phyloP scores from a whole-genome alignment of 495 filamentous ascomycete species.

The Penicillium canescens region DNA sequence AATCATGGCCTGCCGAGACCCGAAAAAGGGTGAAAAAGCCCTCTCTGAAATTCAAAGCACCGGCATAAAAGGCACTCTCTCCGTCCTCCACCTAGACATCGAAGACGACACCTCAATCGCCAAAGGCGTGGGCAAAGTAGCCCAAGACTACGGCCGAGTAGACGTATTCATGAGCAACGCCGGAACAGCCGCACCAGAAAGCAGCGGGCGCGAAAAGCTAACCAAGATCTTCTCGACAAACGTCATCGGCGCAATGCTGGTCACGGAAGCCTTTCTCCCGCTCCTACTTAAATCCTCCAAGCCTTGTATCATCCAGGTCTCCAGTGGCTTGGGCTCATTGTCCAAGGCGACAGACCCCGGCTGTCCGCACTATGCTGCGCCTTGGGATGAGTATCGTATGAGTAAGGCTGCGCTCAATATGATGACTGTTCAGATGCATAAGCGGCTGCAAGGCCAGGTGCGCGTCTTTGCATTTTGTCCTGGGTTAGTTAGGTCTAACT shows the following conservation, averaged over 20 bases:
- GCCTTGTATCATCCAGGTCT: slow-evolving; percentile 41
- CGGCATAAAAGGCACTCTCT: slow-evolving; percentile 20
- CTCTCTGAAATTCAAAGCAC: slow-evolving; percentile 13
- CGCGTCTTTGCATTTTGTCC: slow-evolving; percentile 21
- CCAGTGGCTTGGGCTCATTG: slow-evolving; percentile 36
- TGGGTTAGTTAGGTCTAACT: slow-evolving; percentile 31
- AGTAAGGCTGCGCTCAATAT: slow-evolving; percentile 49
- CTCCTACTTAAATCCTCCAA: slow-evolving; percentile 36
- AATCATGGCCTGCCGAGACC: slow-evolving; percentile 29
- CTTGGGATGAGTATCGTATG: slow-evolving; percentile 31
- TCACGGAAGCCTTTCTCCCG: slow-evolving; percentile 39
- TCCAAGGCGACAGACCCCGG: slow-evolving; percentile 26
- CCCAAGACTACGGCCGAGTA: slow-evolving; percentile 21
- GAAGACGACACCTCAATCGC: slow-evolving; percentile 30
- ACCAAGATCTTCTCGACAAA: slow-evolving; percentile 37
- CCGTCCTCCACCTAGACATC: slow-evolving; percentile 28
- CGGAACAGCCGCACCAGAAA: slow-evolving; percentile 8
- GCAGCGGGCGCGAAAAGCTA: slow-evolving; percentile 25
- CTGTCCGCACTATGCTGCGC: slow-evolving; percentile 14
- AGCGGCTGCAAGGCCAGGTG: slow-evolving; percentile 1
- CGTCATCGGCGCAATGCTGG: slow-evolving; percentile 32
- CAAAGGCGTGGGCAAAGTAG: slow-evolving; percentile 20
- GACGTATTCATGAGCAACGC: slow-evolving; percentile 41
- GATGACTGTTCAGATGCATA: slow-evolving; percentile 25
- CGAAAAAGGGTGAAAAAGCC: slow-evolving; percentile 21